These are phyloP conservation scores for Ogataea degrootiae DNA, from an alignment of 805 yeast species.

Conservation along the genomic window DNA sequence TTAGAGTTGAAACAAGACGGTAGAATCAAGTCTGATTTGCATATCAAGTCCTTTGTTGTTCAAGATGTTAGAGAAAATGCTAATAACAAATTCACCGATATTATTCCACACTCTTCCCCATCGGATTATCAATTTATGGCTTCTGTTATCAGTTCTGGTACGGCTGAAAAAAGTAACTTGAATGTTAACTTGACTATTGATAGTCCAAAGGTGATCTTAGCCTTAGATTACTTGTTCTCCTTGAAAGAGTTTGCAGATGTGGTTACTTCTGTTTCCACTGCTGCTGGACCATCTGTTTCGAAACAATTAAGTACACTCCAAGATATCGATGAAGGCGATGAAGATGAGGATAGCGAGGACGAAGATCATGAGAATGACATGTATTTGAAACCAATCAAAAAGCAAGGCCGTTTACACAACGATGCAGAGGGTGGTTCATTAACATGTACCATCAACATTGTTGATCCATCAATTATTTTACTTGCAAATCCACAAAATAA, in stretches of 20 bases:
- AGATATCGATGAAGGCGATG: conserved; percentile 1
- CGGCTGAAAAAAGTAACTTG: conserved; percentile 34
- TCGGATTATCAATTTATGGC: conserved; percentile 70
- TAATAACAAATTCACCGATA: conserved; percentile 69
- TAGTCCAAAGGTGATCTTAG: conserved; percentile 75
- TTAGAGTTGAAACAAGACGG: conserved; percentile 51
- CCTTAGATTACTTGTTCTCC: conserved; percentile 81
- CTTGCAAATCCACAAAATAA: conserved; percentile 70
- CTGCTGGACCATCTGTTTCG: neutral
- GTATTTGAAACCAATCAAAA: too few species aligned
- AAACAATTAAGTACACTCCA: neutral
- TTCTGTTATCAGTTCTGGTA: conserved; percentile 40
- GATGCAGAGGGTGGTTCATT: conserved; percentile 12
- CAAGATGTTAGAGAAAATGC: conserved; percentile 63
- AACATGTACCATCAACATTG: conserved; percentile 62
- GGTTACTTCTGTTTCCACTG: conserved; percentile 18
- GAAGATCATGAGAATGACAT: conserved; percentile 2
- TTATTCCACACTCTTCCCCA: conserved; percentile 66
- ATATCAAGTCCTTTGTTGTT: conserved; percentile 68
- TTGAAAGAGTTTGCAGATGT: conserved; percentile 58
- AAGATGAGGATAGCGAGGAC: conserved; percentile 6
- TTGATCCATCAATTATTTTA: conserved; percentile 71
- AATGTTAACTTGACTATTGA: conserved; percentile 62
- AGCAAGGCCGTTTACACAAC: too few species aligned
- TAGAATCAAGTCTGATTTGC: conserved; percentile 54